These are phyloP conservation scores for Corylus americana DNA, from an alignment of 306 rosid species.

Conservation along the genomic window DNA sequence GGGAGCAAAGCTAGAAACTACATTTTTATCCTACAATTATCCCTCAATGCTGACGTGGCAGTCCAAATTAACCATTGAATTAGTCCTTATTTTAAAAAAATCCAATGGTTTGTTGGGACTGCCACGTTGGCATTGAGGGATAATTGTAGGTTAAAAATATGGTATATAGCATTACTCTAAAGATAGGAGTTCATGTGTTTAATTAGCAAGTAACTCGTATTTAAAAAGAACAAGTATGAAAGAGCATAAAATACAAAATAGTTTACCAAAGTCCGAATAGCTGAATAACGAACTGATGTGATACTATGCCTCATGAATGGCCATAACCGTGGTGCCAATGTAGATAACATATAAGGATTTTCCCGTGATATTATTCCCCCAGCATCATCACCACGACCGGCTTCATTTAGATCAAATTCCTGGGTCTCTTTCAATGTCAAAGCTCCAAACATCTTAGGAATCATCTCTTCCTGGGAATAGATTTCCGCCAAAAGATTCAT, in stretches of 20 bases:
- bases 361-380: constrained; percentile 45
- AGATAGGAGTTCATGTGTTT: background rate
- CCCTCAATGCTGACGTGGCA: too few species aligned
- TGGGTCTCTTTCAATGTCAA: constrained; percentile 46
- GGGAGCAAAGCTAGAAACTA: too few species aligned
- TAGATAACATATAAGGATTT: constrained; percentile 74
- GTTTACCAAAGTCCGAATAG: constrained; percentile 89
- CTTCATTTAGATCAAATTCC: constrained; percentile 55
- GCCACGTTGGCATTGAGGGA: too few species aligned
- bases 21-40: too few species aligned
- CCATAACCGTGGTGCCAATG: constrained; percentile 91
- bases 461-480: constrained; percentile 91
- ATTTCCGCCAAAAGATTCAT: constrained; percentile 98
- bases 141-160: too few species aligned
- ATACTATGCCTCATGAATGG: constrained; percentile 98
- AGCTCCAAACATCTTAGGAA: constrained; percentile 71
- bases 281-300: constrained; percentile 88
- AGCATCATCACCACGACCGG: constrained; percentile 38
- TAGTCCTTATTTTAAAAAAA: too few species aligned
- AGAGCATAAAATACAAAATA: constrained; percentile 17
- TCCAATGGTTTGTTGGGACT: too few species aligned
- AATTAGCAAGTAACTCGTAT: background rate
- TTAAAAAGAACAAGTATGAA: background rate
- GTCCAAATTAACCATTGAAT: too few species aligned
- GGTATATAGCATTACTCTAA: background rate